Evolutionary conservation across 148 eudicot genomes (phyloP), one percentile per base, ranked within the genome.

Genomic region (Fallopia convolvulus): DNA sequence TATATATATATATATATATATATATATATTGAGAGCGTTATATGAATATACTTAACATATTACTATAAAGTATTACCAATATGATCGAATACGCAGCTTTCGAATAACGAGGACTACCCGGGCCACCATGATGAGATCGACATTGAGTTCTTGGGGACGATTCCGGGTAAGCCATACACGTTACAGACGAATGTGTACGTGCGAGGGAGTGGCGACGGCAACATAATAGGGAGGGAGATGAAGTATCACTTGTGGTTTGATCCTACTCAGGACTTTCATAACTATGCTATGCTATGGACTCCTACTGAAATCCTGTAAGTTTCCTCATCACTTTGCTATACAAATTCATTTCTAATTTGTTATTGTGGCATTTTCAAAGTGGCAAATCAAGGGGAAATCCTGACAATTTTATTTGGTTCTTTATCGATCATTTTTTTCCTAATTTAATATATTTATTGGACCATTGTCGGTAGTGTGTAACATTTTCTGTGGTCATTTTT

Each of bases 51-150:
- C n/a, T n/a, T n/a, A n/a, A n/a, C n/a, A n/a, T n/a, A n/a, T 26
- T 0, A 26, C 1, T 26, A 26, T 26, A 26, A 26, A 26, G 30
- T 26, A 26, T 26, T 26, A 26, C 30, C 30, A 26, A 26, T 26
- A 26, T 26, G 30, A 26, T 26, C 30, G 30, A 26, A 26, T 26
- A 26, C 30, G 83, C 87, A 94, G 99, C 92, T 94, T 0, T 94
- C 99, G 3, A 94, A 94, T 79, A 83, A 42, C 30, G 99, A 94
- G 81, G 99, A 83, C 23, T 93, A 89, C 77, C 99, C 99, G 17
- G 99, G 99, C 75, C 81, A 76, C 26, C 85, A 85, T 47, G 85
- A 85, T 50, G 85, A 82, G 74, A 33, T 85, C 5, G 87, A 85
- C 73, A 75, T 85, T 23, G 87, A 82, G 81, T 82, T 82, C 76